Evolutionary conservation across 768 basidiomycete species (phyloP), one percentile per base, ranked within the genome.

Genomic region (Mycena alexandri): DNA sequence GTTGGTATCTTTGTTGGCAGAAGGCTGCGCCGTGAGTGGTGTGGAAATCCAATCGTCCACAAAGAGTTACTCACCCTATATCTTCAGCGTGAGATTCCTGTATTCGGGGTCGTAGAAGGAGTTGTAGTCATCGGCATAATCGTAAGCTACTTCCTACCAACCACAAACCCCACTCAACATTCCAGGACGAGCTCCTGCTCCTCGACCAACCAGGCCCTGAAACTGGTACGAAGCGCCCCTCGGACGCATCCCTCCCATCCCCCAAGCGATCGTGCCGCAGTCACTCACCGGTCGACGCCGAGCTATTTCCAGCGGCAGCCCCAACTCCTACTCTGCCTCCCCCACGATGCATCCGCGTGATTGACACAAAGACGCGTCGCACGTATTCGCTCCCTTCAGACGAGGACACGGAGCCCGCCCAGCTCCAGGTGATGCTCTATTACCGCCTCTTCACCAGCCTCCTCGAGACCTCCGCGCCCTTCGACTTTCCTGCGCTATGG

Each of bases 381-480:
- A 74, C 76, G 3, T 65, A 79, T 1, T 81, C 75, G 16, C 69
- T 93, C 2, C 93, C 93, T 2, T 75, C 81, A 5, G 81, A 88
- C 16, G 82, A 84, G 44, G 92, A 93, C 68, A 83, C 87, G 0
- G 74, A 85, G 16, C 75, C 88, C 1, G 83, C 92, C 0, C 86
- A 86, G 9, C 78, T 93, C 41, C 93, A 95, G 74, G 83, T 94
- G 6, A 93, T 93, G 90, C 78, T 93, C 42, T 95, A 95, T 73
- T 85, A 87, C 71, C 87, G 87, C 19, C 85, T 95, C 57, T 81
- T 95, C 42, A 80, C 82, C 22, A 77, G 79, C 5, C 78, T 93
- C 14, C 74, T 90, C 21, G 76, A 84, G 4, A 74, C 75, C 2
- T 74, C 79, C n/a, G 70, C 71, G 7, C 81, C 82, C 1, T 86